Evolutionary conservation across 2,329 filamentous ascomycete species (phyloP).

Genomic region (Pyrenophora graminea): DNA sequence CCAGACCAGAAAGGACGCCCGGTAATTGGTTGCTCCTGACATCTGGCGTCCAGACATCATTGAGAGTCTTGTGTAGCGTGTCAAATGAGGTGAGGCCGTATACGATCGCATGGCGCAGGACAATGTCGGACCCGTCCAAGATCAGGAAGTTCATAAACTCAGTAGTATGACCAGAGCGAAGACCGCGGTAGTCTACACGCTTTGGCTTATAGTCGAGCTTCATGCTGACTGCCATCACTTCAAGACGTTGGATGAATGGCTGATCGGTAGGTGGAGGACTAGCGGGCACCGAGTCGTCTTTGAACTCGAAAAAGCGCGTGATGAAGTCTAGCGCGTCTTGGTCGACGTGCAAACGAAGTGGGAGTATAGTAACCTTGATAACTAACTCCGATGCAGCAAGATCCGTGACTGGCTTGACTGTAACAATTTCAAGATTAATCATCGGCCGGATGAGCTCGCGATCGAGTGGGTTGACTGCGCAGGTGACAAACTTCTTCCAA

Average conservation of each 20-base stretch:
- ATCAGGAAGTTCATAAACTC: constrained; percentile 99
- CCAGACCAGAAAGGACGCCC: constrained; percentile 83
- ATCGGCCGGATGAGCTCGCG: constrained; percentile 85
- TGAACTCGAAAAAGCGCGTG: constrained; percentile 96
- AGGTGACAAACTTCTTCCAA: constrained; percentile 97
- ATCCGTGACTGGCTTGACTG: constrained; percentile 81
- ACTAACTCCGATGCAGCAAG: constrained; percentile 89
- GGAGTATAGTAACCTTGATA: constrained; percentile 75
- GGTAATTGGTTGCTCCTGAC: constrained; percentile 88
- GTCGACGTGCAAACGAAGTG: constrained; percentile 89
- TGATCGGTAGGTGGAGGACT: constrained; percentile 65
- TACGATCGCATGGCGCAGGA: constrained; percentile 84
- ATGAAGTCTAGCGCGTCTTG: constrained; percentile 98
- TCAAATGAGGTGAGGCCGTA: constrained; percentile 93
- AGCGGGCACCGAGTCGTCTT: constrained; percentile 68
- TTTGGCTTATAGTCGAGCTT: constrained; percentile 98
- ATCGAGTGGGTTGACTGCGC: constrained; percentile 84
- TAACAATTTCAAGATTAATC: constrained; percentile 86
- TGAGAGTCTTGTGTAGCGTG: constrained; percentile 83
- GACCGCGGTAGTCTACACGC: constrained; percentile 90
- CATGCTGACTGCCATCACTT: constrained; percentile 80
- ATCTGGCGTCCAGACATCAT: constrained; percentile 96
- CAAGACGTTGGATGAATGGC: constrained; percentile 86
- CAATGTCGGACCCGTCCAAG: constrained; percentile 84
- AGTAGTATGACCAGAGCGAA: constrained; percentile 90